phyloP scores from a whole-genome alignment of 805 yeast genomes.

The Candida maris region DNA sequence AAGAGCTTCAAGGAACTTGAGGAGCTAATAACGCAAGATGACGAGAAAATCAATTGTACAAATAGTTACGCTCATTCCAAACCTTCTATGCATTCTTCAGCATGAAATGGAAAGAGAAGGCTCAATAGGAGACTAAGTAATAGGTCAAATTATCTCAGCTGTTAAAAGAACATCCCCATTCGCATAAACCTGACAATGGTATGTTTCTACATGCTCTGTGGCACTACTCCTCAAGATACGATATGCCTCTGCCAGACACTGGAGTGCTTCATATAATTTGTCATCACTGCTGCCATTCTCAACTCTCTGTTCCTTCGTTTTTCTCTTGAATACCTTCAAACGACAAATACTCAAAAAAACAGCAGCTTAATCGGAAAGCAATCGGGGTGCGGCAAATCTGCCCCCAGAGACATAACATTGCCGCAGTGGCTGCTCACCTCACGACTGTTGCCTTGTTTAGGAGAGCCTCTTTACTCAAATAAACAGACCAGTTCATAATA shows the following conservation, averaged over 20 bases:
- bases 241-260: conserved; percentile 48
- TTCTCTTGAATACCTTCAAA: conserved; percentile 42
- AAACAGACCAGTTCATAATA: conserved; percentile 28
- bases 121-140: too few relatives aligned
- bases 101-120: too few relatives aligned
- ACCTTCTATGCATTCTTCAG: too few relatives aligned
- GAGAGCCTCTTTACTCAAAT: conserved; percentile 25
- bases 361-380: conserved; percentile 45
- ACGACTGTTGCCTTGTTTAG: conserved; percentile 27
- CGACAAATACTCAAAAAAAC: conserved; percentile 28
- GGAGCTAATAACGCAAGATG: too few relatives aligned
- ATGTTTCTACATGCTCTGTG: conserved; percentile 38
- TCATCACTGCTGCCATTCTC: conserved; percentile 12
- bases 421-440: conserved; percentile 19
- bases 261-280: conserved; percentile 44
- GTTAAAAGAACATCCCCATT: conserved; percentile 72
- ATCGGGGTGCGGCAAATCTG: conserved; percentile 52
- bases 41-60: too few relatives aligned
- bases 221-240: conserved; percentile 39
- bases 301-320: conserved; percentile 35
- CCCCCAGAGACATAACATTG: conserved; percentile 46
- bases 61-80: too few relatives aligned
- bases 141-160: conserved; percentile 82
- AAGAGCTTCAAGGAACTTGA: too few relatives aligned
- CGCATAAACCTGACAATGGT: conserved; percentile 42